phyloP scores from a whole-genome alignment of 768 basidiomycete genomes.

The Lentinula edodes region DNA sequence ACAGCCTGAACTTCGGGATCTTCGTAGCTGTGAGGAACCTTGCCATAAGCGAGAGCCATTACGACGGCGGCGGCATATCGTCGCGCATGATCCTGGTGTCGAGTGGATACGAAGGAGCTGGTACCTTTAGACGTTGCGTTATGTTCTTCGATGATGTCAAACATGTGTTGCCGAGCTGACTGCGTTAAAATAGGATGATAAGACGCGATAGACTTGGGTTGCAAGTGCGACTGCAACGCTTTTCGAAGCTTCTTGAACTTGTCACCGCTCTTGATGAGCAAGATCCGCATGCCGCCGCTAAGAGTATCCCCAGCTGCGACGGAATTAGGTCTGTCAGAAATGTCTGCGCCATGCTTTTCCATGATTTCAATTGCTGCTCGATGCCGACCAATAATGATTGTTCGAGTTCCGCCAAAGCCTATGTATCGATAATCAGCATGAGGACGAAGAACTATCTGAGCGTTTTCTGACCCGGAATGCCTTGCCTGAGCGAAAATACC shows the following conservation, averaged over 20 bases:
- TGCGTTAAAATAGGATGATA: slow-evolving; percentile 1
- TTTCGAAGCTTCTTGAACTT: slow-evolving; percentile 57
- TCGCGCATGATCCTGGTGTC: slow-evolving; percentile 53
- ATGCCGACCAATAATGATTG: slow-evolving; percentile 43
- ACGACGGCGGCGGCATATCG: slow-evolving; percentile 47
- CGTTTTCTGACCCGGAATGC: slow-evolving; percentile 17
- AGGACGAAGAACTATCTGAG: background rate
- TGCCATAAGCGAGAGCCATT: slow-evolving; percentile 46
- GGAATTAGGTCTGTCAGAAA: slow-evolving; percentile 49
- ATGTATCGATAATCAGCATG: background rate
- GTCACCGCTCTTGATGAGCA: slow-evolving; percentile 53
- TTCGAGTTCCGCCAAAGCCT: slow-evolving; percentile 16
- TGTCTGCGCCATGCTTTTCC: slow-evolving; percentile 56
- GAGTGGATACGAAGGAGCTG: slow-evolving; percentile 18
- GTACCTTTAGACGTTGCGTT: background rate
- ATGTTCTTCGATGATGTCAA: slow-evolving; percentile 33
- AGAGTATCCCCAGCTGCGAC: slow-evolving; percentile 58
- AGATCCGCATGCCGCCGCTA: slow-evolving; percentile 51
- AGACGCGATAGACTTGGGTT: slow-evolving; percentile 6
- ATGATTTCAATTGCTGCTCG: slow-evolving; percentile 60
- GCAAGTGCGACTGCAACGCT: slow-evolving; percentile 16
- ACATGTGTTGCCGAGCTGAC: slow-evolving; percentile 32
- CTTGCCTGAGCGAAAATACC: slow-evolving; percentile 51
- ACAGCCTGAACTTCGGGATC: slow-evolving; percentile 45
- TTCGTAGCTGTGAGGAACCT: slow-evolving; percentile 31